Base-by-base conservation (phyloP, 1,284 basidiomycete species). In the Grifola frondosa region DNA sequence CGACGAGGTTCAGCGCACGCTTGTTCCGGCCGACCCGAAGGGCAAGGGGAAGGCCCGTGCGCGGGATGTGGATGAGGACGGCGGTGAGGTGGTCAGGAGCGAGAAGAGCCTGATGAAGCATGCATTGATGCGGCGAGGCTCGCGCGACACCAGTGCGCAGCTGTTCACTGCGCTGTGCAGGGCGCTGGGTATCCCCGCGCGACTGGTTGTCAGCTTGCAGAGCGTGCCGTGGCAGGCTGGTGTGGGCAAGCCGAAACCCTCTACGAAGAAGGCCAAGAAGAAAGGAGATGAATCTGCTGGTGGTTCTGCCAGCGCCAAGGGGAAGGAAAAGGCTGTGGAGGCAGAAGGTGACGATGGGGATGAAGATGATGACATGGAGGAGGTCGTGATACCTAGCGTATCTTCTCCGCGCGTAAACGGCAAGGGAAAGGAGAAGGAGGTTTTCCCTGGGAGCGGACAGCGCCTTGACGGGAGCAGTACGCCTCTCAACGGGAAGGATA, bases 81-180 rank as follows among this genome's bases (percentile, higher is more conserved):
- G 80, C 19, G 72, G 74, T 40, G 93, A 97, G 65, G 62, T 74
- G 6, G 79, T 97, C 22, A 73, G 82, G 26, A 86, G 83, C 35
- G 71, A 79, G 17, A 91, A 92, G 59, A 94, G 90, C 49, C 71
- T 97, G 30, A 91, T 92, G 84, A 93, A 94, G 60, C 91, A 93
- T 58, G 84, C 84, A 1, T 68, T 96, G 12, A 84, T 87, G 73
- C 78, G 78, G 44, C 74, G 71, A 43, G 97, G 95, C 3, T 91
- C 87, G 16, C 75, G 91, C 47, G 96, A 99, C 64, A 81, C 85
- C 28, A 91, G 89, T 47, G 88, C 92, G 0, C 91, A 96, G 58
- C 76, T 99, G 6, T 98, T 98, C 61, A 96, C 93, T 9, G 83
- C 90, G 0, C 71, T 97, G 0, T 94, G 93, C 60, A 77, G 97